These are phyloP conservation scores for Ceratocystiopsis sp. DNA, from an alignment of 2,329 filamentous ascomycete species.

Conservation along the genomic window DNA sequence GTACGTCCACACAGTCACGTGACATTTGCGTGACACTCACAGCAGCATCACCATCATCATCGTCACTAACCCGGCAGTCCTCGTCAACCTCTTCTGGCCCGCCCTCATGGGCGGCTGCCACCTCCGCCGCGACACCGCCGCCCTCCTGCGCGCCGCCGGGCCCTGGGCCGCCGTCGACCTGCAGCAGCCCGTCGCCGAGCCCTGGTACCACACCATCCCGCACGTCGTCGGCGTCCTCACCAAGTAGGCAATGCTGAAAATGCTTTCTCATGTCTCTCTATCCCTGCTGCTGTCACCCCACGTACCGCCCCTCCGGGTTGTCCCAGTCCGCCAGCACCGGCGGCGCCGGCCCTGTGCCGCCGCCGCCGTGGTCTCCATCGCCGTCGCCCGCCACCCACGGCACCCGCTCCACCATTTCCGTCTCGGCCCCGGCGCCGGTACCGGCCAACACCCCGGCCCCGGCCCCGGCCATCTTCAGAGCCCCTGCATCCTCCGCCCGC, in stretches of 20 bases:
- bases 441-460: no score
- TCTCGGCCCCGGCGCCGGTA: no score
- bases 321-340: slow-evolving; percentile 10
- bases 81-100: slow-evolving; percentile 36
- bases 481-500: not conserved
- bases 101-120: slow-evolving; percentile 33
- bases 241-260: slow-evolving; percentile 27
- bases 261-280: no score
- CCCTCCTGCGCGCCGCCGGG: slow-evolving; percentile 29
- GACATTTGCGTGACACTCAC: not conserved
- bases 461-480: no score
- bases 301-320: slow-evolving; percentile 9
- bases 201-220: slow-evolving; percentile 26
- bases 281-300: no score
- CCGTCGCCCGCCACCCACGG: no score
- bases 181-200: slow-evolving; percentile 21
- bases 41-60: not conserved
- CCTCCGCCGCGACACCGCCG: slow-evolving; percentile 30
- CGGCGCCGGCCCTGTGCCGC: not conserved
- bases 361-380: not conserved
- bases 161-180: slow-evolving; percentile 34
- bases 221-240: slow-evolving; percentile 35
- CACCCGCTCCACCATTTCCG: no score
- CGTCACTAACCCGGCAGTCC: slow-evolving; percentile 17
- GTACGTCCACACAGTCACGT: slow-evolving; percentile 20